Conservation (phyloP, 1,284 basidiomycete species). For the Rhodotorula mucilaginosa region DNA sequence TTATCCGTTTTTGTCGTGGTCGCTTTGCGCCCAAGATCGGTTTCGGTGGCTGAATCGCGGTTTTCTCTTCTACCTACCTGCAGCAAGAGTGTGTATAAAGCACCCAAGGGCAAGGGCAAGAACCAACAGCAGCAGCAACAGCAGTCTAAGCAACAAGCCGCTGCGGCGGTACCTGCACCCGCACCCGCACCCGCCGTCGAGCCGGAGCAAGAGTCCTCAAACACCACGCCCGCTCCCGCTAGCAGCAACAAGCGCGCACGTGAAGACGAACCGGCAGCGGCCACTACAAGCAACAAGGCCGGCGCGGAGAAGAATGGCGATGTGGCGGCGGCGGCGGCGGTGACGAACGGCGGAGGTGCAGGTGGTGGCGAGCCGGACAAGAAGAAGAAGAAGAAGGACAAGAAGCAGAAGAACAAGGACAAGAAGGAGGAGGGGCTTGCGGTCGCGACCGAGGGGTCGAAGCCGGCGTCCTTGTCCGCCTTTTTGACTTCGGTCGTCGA, state of each 20-base stretch:
- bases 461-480: not conserved
- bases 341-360: not conserved
- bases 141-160: not conserved
- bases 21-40: no score
- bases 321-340: not conserved
- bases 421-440: not conserved
- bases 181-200: not conserved
- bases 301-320: not conserved
- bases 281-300: no score
- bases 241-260: constrained; percentile 19
- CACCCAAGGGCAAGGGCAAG: constrained; percentile 55
- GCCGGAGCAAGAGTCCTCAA: no score
- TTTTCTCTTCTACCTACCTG: not conserved
- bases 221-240: not conserved
- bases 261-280: constrained; percentile 4
- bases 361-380: constrained; percentile 3
- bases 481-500: constrained; percentile 20
- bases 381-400: constrained; percentile 26
- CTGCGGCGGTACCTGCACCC: not conserved
- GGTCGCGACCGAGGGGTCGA: not conserved
- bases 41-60: no score
- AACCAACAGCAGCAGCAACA: constrained; percentile 11
- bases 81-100: constrained; percentile 62
- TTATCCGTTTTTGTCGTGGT: not conserved
- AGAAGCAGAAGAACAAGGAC: constrained; percentile 14